Evolutionary conservation across 1,139 yeast species (phyloP), one percentile per base, ranked within the genome.

Genomic region (Maudiozyma humilis): DNA sequence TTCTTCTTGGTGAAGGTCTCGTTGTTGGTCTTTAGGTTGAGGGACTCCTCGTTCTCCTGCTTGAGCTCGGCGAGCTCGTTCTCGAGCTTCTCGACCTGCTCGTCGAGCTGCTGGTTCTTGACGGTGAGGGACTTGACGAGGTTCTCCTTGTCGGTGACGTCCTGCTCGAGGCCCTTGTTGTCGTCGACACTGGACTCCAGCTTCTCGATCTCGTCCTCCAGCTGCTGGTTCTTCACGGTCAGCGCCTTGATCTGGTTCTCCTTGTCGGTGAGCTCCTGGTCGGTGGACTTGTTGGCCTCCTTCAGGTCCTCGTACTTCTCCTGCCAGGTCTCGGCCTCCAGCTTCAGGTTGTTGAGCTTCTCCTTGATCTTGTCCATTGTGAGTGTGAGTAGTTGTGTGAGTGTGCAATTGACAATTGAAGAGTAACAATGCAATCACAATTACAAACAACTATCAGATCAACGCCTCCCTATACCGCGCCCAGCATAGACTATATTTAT

Each of bases 261-360:
- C 72, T 89, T 89, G 57, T 85, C 91, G 55, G 85, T 18, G 12
- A 32, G 10, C 8, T 32, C 42, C 29, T 39, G 42, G 8, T 39
- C 67, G 89, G 76, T 61, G 76, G 83, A 75, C 88, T 91, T 71
- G 85, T 79, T 66, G 80, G 81, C 25, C 53, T 75, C 80, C 49
- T 79, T 68, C 60, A 86, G 77, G 59, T 85, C 96, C 61, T 91
- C 98, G 51, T 93, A 83, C 73, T 88, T 86, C 67, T 86, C 96
- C 73, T 89, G 96, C 85, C 97, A 94, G 61, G 83, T 73, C 73
- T 93, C 98, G 54, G 96, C 89, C 66, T 91, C 98, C 61, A 85
- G 75, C 71, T 89, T 89, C 68, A 91, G 80, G 70, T 81, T 79
- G 74, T 75, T 82, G 73, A 91, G 73, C 79, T 89, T 89, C 44